Evolutionary conservation across 768 basidiomycete genomes (phyloP), one percentile per base, ranked within the genome.

Genomic region (Trametes villosa): DNA sequence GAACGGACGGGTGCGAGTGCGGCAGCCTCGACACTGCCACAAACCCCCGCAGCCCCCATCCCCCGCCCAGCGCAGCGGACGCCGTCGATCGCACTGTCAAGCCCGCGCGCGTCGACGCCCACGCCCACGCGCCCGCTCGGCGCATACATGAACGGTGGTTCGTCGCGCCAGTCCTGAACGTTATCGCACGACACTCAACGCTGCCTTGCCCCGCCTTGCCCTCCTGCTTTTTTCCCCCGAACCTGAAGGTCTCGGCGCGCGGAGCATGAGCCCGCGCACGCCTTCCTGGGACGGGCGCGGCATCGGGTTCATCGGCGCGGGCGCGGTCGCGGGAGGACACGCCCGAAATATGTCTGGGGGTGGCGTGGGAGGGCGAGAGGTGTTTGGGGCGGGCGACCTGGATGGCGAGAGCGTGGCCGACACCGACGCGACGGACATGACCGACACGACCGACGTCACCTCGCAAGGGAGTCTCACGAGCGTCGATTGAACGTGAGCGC

Each of bases 381-480:
- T 26, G 48, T 57, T 53, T 33, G 26, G 38, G 27, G 70, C 75
- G n/a, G 71, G 68, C 34, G 70, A 72, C 45, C 53, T 7, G 11
- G 79, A 81, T 59, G 77, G 71, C 48, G 74, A 73, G 29, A 68
- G 67, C 41, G 65, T 66, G 38, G 64, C 68, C n/a, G 68, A 62
- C 48, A 70, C 67, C 4, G 81, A 79, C 51, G 59, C 75, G 52
- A 76, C 79, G 38, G 77, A 79, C 49, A 69, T 66, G 30, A 76
- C 74, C 11, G 80, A 81, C 49, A 69, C 66, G 30, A 76, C 74
- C 11, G 80, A 81, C 44, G 58, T 59, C 15, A 68, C 66, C 13
- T 71, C 70, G 26, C 68, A 69, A 24, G 77, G 77, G 49, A 84
- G 83, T 70, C 75, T 84, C 57, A 83, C 83, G 15, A 83, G 82